Base-by-base conservation (phyloP, 805 yeast genomes). In the Blastobotrys mokoenaii region DNA sequence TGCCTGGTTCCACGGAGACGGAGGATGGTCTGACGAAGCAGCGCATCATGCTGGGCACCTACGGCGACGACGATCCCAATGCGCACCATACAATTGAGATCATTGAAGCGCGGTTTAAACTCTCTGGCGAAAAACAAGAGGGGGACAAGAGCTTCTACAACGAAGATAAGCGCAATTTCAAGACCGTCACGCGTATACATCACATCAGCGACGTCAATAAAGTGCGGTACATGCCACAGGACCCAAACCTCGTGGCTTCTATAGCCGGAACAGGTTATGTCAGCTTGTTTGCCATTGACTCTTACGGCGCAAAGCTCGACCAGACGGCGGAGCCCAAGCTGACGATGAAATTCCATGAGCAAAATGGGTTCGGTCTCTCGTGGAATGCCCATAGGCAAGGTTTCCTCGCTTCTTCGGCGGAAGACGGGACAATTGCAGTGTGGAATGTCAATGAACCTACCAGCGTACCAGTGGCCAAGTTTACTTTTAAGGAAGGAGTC, bases 181-280 rank as follows among this genome's bases (percentile, higher is more conserved):
- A 29, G n/a, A 58, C 73, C 10, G 51, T 64, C 18, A 68, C 72
- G 45, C 64, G 68, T 46, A 80, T 85, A 79, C 65, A 66, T 40
- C 87, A 80, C 52, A 74, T 77, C 14, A 80, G 82, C 5, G 88
- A 81, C 54, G 79, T 82, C 42, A 82, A 82, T 61, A 71, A 73
- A 50, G 73, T 82, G 3, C 73, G 78, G 46, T 68, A 74, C 45
- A 74, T 80, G 46, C 77, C 79, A 1, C 62, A 62, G 40, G 67
- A 63, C 42, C 63, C 73, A 5, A 65, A 66, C 9, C 60, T 70
- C 10, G 65, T 79, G 15, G 79, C 84, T 10, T 70, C 83, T 2
- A 73, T 78, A 54, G 74, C 79, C 48, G 73, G 50, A 5, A 49
- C 56, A 17, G 71, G 72, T 8, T 57, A 56, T 39, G 61, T 56